Conservation (phyloP, 2,329 filamentous ascomycete genomes). For the Nemania diffusa region DNA sequence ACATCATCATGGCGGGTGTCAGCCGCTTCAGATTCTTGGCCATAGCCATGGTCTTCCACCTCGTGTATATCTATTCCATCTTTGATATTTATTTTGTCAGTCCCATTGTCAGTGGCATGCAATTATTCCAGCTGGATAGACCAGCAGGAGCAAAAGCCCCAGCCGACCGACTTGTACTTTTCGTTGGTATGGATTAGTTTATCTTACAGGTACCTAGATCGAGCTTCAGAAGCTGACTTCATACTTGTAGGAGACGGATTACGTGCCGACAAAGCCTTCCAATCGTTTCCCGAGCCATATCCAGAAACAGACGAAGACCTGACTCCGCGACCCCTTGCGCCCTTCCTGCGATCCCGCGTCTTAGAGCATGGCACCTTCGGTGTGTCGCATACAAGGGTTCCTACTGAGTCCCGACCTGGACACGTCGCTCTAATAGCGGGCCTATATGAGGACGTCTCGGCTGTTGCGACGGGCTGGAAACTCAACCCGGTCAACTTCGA, state of each 20-base stretch:
- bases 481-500: conserved; percentile 98
- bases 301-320: conserved; percentile 71
- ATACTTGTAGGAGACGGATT: conserved; percentile 78
- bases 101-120: conserved; percentile 96
- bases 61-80: conserved; percentile 93
- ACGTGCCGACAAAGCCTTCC: conserved; percentile 97
- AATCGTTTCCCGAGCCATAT: conserved; percentile 89
- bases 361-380: conserved; percentile 94
- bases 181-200: conserved; percentile 75
- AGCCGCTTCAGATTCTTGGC: conserved; percentile 84
- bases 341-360: conserved; percentile 89
- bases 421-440: conserved; percentile 98
- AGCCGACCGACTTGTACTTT: conserved; percentile 89
- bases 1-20: conserved; percentile 61
- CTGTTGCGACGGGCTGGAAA: conserved; percentile 98
- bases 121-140: conserved; percentile 76
- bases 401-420: conserved; percentile 94
- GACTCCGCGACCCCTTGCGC: conserved; percentile 83
- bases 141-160: conserved; percentile 72
- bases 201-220: background rate
- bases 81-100: conserved; percentile 99
- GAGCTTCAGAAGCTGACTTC: conserved; percentile 30
- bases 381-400: conserved; percentile 95
- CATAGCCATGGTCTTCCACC: conserved; percentile 89
- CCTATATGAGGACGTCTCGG: conserved; percentile 96